Evolutionary conservation across 352 stramenopile species (phyloP), one percentile per base, ranked within the genome.

Genomic region (Phytophthora tubulina): DNA sequence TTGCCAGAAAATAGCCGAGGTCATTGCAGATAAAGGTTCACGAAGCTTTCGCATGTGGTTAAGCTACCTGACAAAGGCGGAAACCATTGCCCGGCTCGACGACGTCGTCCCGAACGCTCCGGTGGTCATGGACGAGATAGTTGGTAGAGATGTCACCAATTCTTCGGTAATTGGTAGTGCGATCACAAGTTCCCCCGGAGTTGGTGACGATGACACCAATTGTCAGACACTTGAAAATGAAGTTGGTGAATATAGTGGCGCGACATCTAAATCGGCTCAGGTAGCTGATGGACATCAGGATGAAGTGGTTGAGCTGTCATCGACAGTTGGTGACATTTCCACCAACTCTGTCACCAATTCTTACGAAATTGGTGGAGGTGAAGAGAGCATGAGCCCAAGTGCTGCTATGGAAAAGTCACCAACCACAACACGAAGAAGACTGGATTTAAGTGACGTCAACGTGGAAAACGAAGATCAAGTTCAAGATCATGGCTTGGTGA

Each of bases 1-100:
- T 3, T 70, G 52, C 21, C 62, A 70, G 8, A 32, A 7, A 21
- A 57, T 63, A 21, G 63, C 63, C 1, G 44, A 63, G 46, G 44
- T 63, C 30, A 44, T 69, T 9, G 45, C 52, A 3, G 62, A 70
- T 11, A 70, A 63, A 33, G 44, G 52, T 3, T 42, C 61, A 15
- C 3, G 15, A 11, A 45, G 30, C 8, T 63, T 52, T 39, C 17
- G 55, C n/a, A 0, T 15, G 3, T 70, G 62, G 62, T 5, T 63
- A 7, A n/a, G 17, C 10, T 38, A 70, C 31, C 9, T 63, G 14
- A 21, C 21, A 3, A 15, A 56, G 31, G 10, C 44, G 50, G 50
- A 56, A n/a, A 41, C 1, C 6, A 14, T 56, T 8, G 50, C 32
- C n/a, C 33, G 50, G 7, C 50, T 41, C 15, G 33, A 56, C 44